phyloP scores from a whole-genome alignment of 306 rosid species.

The Sesbania bispinosa region DNA sequence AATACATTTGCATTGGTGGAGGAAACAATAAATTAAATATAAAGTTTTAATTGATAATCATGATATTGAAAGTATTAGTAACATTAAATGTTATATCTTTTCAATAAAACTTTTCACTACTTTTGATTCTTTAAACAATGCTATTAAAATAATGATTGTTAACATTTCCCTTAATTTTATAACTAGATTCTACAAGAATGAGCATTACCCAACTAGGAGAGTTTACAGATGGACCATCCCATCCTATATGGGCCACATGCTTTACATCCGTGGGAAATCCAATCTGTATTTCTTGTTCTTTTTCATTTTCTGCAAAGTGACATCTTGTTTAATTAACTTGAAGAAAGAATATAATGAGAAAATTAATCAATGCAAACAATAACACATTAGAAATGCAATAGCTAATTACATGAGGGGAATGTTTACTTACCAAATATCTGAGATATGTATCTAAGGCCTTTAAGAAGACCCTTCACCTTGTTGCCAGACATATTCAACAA shows the following conservation, averaged over 20 bases:
- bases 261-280: slow-evolving; percentile 93
- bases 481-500: slow-evolving; percentile 45
- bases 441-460: slow-evolving; percentile 78
- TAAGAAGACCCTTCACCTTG: slow-evolving; percentile 82
- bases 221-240: slow-evolving; percentile 93
- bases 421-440: slow-evolving; percentile 77
- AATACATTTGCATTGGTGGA: too few species aligned
- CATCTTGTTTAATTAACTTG: not conserved
- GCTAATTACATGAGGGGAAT: not conserved
- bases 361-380: not conserved
- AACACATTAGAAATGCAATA: not conserved
- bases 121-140: too few species aligned
- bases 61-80: too few species aligned
- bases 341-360: not conserved
- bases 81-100: too few species aligned
- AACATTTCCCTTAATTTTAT: not conserved
- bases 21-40: too few species aligned
- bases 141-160: too few species aligned
- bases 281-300: slow-evolving; percentile 79
- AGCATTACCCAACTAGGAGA: slow-evolving; percentile 78
- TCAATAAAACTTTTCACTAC: too few species aligned
- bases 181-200: not conserved
- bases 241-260: slow-evolving; percentile 96
- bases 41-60: too few species aligned
- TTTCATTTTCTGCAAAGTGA: slow-evolving; percentile 53